These are phyloP conservation scores for Fusarium cyanostomum DNA, from an alignment of 2,329 filamentous ascomycete genomes.

Conservation along the genomic window DNA sequence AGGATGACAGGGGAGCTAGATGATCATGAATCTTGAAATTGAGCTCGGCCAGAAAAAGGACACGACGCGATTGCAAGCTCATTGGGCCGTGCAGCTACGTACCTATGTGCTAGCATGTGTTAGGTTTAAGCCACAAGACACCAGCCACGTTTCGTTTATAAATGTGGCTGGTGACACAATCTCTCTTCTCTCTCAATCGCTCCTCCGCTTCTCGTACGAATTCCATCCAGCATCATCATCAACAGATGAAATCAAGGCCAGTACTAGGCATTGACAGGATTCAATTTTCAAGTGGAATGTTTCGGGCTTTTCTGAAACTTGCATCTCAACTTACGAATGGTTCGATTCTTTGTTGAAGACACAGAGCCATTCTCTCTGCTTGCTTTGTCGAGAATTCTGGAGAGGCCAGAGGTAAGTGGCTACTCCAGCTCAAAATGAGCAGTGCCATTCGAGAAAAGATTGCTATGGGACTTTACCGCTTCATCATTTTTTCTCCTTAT, in stretches of 20 bases:
- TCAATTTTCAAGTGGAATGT: too few species aligned
- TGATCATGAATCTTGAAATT: constrained; percentile 39
- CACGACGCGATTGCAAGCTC: constrained; percentile 46
- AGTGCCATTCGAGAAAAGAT: too few species aligned
- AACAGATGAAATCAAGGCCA: neutral
- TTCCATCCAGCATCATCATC: neutral
- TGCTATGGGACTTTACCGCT: too few species aligned
- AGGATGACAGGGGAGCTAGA: constrained; percentile 37
- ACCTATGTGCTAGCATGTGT: constrained; percentile 28
- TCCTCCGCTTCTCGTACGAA: neutral
- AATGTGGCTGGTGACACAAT: constrained; percentile 6
- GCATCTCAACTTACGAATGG: too few species aligned
- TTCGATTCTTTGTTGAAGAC: too few species aligned
- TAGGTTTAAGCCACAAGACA: constrained; percentile 10
- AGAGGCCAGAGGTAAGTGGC: too few species aligned
- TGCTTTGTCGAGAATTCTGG: too few species aligned
- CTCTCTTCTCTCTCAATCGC: neutral
- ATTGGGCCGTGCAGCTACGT: constrained; percentile 41
- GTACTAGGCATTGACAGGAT: too few species aligned
- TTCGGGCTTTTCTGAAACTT: too few species aligned
- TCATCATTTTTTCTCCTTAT: too few species aligned
- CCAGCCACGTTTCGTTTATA: neutral
- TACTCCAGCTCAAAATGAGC: too few species aligned
- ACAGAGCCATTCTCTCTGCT: too few species aligned
- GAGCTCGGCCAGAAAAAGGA: constrained; percentile 42